A percentile compares a stretch with the other conserved stretches of the same genome.
phyloP scores from a whole-genome alignment of 2,329 filamentous ascomycete genomes.

The Paraconiothyrium brasiliense region DNA sequence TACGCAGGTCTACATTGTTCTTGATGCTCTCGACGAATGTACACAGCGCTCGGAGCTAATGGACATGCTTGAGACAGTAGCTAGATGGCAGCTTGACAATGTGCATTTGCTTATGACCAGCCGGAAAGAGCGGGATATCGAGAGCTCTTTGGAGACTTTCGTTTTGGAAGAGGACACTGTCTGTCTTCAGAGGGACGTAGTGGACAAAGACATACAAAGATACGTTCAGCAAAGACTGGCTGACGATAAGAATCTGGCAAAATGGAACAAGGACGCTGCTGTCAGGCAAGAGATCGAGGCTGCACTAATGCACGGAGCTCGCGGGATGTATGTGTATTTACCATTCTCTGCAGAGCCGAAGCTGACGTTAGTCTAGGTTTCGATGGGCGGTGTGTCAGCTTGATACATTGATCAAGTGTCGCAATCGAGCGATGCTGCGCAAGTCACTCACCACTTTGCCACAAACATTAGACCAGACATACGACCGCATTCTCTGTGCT shows the following conservation, averaged over 20 bases:
- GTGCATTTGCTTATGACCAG: constrained; percentile 28
- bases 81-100: constrained; percentile 18
- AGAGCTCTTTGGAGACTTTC: constrained; percentile 17
- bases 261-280: constrained; percentile 29
- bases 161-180: constrained; percentile 14
- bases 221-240: constrained; percentile 37
- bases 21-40: constrained; percentile 30
- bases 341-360: background rate
- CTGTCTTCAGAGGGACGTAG: constrained; percentile 19
- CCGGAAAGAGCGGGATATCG: constrained; percentile 26
- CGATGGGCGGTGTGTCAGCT: constrained; percentile 29
- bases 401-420: constrained; percentile 21
- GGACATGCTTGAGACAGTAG: constrained; percentile 11
- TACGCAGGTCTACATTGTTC: constrained; percentile 10
- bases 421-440: constrained; percentile 17
- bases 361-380: constrained; percentile 25
- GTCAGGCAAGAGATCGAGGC: constrained; percentile 20
- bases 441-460: constrained; percentile 24
- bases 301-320: constrained; percentile 36
- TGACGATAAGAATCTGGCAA: constrained; percentile 31
- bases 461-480: constrained; percentile 28
- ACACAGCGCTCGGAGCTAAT: constrained; percentile 16
- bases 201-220: constrained; percentile 24
- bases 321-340: constrained; percentile 5
- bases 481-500: constrained; percentile 24